Evolutionary conservation across 495 filamentous ascomycete genomes (phyloP).

Genomic region (Venustampulla echinocandica): DNA sequence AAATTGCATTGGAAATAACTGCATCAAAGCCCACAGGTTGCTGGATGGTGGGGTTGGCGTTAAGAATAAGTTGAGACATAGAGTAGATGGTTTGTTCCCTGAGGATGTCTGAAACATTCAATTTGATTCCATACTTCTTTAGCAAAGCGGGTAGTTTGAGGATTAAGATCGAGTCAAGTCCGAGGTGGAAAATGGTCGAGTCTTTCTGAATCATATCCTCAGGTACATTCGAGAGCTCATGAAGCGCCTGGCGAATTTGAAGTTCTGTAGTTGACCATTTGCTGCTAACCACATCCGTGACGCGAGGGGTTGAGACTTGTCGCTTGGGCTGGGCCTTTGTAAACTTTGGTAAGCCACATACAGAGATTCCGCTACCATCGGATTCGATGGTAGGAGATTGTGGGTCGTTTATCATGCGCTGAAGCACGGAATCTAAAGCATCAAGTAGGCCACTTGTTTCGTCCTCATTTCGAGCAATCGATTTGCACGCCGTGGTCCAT

Average conservation of each 20-base stretch:
- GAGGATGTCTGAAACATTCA: slow-evolving; percentile 59
- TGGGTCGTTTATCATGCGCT: slow-evolving; percentile 37
- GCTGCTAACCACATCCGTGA: background rate
- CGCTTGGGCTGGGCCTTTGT: background rate
- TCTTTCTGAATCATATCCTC: slow-evolving; percentile 48
- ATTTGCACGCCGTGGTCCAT: slow-evolving; percentile 64
- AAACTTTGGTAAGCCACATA: slow-evolving; percentile 43
- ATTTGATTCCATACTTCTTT: slow-evolving; percentile 45
- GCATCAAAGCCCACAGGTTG: slow-evolving; percentile 21
- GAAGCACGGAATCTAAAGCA: slow-evolving; percentile 46
- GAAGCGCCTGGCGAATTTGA: slow-evolving; percentile 52
- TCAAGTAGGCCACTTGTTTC: slow-evolving; percentile 40
- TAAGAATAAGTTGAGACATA: slow-evolving; percentile 33
- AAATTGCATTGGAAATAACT: slow-evolving; percentile 27
- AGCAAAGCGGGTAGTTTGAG: slow-evolving; percentile 64
- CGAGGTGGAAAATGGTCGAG: slow-evolving; percentile 75
- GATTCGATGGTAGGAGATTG: slow-evolving; percentile 45
- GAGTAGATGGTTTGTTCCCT: slow-evolving; percentile 51
- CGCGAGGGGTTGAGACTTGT: background rate
- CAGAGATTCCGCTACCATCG: slow-evolving; percentile 30
- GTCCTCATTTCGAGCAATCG: slow-evolving; percentile 34
- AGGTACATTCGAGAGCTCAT: slow-evolving; percentile 52
- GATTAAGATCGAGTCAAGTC: slow-evolving; percentile 83
- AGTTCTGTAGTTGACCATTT: slow-evolving; percentile 38
- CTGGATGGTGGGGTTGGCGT: slow-evolving; percentile 6